phyloP scores from a whole-genome alignment of 495 filamentous ascomycete genomes.

The Xylaria flabelliformis region DNA sequence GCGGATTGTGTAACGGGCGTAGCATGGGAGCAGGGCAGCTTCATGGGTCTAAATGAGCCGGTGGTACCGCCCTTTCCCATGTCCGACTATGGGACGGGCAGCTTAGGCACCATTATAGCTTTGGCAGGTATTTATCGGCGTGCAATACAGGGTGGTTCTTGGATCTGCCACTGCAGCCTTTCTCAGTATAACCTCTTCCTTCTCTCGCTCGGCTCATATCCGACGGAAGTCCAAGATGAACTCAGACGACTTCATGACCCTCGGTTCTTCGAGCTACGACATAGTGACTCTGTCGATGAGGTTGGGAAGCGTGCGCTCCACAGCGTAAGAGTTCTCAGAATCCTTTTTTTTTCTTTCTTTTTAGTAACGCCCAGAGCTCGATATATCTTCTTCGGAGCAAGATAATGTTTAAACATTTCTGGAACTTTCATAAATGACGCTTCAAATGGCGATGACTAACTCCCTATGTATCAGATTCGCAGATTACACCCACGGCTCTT shows the following conservation, averaged over 20 bases:
- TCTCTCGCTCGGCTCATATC: conserved; percentile 66
- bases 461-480: conserved; percentile 49
- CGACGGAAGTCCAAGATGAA: conserved; percentile 60
- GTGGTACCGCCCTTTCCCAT: conserved; percentile 84
- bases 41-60: conserved; percentile 73
- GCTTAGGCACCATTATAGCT: conserved; percentile 68
- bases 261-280: conserved; percentile 59
- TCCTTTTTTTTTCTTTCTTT: no score
- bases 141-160: conserved; percentile 67
- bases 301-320: conserved; percentile 64
- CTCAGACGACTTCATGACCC: conserved; percentile 60
- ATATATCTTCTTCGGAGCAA: no score
- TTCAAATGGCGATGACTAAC: no score
- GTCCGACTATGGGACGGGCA: conserved; percentile 79
- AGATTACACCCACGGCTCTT: conserved; percentile 59
- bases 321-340: conserved; percentile 33
- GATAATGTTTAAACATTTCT: no score
- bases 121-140: conserved; percentile 67
- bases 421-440: no score
- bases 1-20: conserved; percentile 60
- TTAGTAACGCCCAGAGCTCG: no score
- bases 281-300: conserved; percentile 75
- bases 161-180: conserved; percentile 62
- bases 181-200: conserved; percentile 62
- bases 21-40: conserved; percentile 75